Percentiles rank a stretch among this genome's conserved stretches.
Conservation (phyloP, 1,284 basidiomycete species). For the Mycena sp. region DNA sequence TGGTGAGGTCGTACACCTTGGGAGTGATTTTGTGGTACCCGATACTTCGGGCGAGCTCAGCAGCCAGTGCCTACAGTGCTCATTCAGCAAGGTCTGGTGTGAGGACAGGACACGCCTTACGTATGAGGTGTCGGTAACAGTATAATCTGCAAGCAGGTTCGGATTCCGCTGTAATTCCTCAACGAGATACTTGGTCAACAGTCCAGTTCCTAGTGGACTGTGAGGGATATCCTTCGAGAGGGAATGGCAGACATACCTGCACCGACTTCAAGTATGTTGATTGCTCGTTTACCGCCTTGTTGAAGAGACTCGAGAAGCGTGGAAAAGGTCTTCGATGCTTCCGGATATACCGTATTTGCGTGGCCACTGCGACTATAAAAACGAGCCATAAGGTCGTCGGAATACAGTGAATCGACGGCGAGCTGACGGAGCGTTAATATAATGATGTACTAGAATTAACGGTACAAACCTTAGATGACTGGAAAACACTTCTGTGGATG, state of each 20-base stretch:
- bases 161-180: neutral
- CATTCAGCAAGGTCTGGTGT: neutral
- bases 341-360: neutral
- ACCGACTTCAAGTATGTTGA: constrained; percentile 18
- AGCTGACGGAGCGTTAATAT: neutral
- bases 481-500: constrained; percentile 4
- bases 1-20: neutral
- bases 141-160: neutral
- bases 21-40: neutral
- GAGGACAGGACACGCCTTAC: neutral
- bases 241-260: constrained; percentile 5
- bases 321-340: neutral
- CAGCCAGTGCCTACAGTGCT: neutral
- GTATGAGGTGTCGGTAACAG: neutral
- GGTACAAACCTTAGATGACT: neutral
- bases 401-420: neutral
- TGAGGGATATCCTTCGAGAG: neutral
- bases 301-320: neutral
- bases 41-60: neutral
- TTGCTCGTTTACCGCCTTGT: neutral
- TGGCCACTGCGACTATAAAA: neutral
- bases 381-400: neutral
- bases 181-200: neutral
- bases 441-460: neutral
- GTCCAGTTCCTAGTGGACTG: neutral